Evolutionary conservation across 495 filamentous ascomycete genomes (phyloP).

Genomic region (Mytilinidion resinicola): DNA sequence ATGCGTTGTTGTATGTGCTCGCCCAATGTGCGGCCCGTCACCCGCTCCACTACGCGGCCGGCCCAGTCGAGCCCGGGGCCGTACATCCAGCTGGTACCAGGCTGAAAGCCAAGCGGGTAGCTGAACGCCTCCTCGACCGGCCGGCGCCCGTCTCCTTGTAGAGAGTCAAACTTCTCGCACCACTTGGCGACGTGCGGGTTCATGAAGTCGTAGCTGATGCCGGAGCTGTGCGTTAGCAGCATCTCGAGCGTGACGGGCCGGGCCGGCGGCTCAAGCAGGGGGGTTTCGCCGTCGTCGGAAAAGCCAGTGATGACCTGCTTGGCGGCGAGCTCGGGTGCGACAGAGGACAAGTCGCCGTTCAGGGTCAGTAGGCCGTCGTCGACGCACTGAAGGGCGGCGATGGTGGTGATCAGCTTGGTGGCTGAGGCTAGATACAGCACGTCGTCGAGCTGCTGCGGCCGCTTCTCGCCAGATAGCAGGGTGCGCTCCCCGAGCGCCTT

Average conservation of each 20-base stretch:
- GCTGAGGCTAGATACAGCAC: constrained; percentile 1
- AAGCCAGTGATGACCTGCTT: constrained; percentile 23
- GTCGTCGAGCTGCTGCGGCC: constrained; percentile 28
- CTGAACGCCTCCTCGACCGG: not conserved
- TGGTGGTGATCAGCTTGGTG: constrained; percentile 12
- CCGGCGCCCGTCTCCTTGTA: not conserved
- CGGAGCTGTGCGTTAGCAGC: not conserved
- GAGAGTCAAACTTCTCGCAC: not conserved
- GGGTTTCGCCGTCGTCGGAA: constrained; percentile 1
- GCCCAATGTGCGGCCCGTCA: constrained; percentile 19
- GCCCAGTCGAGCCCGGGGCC: constrained; percentile 23
- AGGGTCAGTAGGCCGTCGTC: constrained; percentile 3
- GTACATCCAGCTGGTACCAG: constrained; percentile 27
- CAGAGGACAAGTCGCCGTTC: not conserved
- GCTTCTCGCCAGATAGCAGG: constrained; percentile 38
- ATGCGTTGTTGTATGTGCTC: constrained; percentile 42
- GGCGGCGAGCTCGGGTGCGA: constrained; percentile 25
- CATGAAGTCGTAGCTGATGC: not conserved
- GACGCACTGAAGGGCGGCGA: constrained; percentile 9
- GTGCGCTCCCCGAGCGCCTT: constrained; percentile 32
- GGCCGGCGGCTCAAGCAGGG: not conserved
- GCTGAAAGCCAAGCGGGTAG: constrained; percentile 29
- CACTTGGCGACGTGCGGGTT: not conserved
- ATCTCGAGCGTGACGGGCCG: not conserved
- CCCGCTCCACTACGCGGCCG: not conserved